Evolutionary conservation across 352 stramenopile genomes (phyloP).

Genomic region (Plasmopara viticola): DNA sequence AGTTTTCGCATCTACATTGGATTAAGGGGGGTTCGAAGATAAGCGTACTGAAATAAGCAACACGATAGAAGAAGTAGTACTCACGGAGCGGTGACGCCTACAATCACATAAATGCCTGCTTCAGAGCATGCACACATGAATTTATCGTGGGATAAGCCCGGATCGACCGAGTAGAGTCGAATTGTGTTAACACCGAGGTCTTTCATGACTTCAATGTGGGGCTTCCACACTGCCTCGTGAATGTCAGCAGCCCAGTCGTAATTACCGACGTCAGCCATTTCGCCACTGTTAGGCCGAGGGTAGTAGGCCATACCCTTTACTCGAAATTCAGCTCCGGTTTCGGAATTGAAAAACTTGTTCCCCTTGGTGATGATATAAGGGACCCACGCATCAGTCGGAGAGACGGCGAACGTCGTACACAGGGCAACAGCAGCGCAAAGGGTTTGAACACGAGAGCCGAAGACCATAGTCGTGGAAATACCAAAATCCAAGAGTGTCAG

Average conservation of each 20-base stretch:
- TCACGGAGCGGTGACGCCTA: constrained; percentile 56
- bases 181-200: constrained; percentile 61
- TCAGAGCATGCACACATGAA: constrained; percentile 70
- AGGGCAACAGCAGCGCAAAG: constrained; percentile 18
- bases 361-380: constrained; percentile 48
- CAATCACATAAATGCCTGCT: constrained; percentile 64
- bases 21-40: not conserved
- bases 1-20: constrained; percentile 44
- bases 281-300: constrained; percentile 53
- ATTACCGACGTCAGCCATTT: constrained; percentile 46
- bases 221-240: constrained; percentile 48
- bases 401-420: constrained; percentile 11
- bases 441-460: constrained; percentile 14
- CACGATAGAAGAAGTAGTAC: constrained; percentile 4
- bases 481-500: no score
- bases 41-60: not conserved
- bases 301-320: constrained; percentile 76
- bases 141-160: constrained; percentile 57
- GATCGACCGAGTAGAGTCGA: constrained; percentile 65
- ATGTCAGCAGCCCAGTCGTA: constrained; percentile 61
- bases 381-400: constrained; percentile 33
- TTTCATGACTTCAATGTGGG: constrained; percentile 47
- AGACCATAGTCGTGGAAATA: constrained; percentile 13
- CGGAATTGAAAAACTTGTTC: constrained; percentile 84
- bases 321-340: constrained; percentile 55